Evolutionary conservation across 805 yeast genomes (phyloP), one percentile per base, ranked within the genome.

Genomic region (Teunomyces pallodes): DNA sequence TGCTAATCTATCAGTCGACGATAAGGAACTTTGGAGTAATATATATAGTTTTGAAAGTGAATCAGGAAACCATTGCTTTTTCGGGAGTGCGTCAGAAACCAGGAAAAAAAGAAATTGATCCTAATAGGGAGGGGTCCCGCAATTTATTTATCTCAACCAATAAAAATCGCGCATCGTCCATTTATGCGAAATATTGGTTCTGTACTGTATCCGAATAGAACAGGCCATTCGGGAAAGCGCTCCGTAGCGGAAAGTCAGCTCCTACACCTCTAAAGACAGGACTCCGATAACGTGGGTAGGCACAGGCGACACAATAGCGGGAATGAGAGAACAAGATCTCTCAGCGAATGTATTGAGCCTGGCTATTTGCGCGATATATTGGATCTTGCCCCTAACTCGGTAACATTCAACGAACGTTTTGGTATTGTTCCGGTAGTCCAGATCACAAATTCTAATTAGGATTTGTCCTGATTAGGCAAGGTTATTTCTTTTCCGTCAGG

Each of bases 31-130:
- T 32, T 32, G 17, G 9, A 8, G 35, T 32, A 13, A 33, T 38
- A 38, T 38, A 38, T 38, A 38, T 38, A 38, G 13, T 20, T 9
- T 38, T 26, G 27, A 8, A 10, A 7, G 13, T 24, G 41, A 20
- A 38, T 38, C 41, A 38, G 41, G 41, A 38, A n/a, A 38, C 29
- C n/a, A 38, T 38, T 38, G 29, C 41, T 38, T 38, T 38, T 38
- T 38, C 13, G 2, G 10, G 27, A 6, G 13, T 24, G 24, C 14
- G 7, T 12, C 12, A 17, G n/a, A 5, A 14, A 8, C 16, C 7
- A 36, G 29, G n/a, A 26, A n/a, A 38, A 38, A 26, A 38, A 38
- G 30, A 26, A 38, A 38, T 26, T 26, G 14, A 13, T 38, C 41
- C 41, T n/a, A n/a, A n/a, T 38, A 38, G 9, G 30, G 17, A 8